Evolutionary conservation across 257 asterid species (phyloP), one percentile per base, ranked within the genome.

Genomic region (Forsythia suspensa): DNA sequence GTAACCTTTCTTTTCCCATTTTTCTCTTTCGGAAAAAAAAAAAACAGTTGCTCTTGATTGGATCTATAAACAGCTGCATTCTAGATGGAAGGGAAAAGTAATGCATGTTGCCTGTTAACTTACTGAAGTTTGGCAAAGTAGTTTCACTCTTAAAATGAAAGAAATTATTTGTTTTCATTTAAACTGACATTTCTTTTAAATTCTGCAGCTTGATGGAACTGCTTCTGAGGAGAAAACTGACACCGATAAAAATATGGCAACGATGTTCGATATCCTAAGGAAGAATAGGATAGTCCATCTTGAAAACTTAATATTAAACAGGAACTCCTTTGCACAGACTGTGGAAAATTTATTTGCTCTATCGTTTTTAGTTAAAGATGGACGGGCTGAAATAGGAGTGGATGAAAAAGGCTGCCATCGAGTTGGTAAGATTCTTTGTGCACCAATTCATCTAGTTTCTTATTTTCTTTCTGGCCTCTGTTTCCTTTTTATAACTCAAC

Each of bases 191-290:
- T 63, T 67, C 71, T 43, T 41, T 63, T 63, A 29, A 18, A 44
- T 71, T 44, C 57, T 65, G 80, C 92, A 95, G 98, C 92, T 95
- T 81, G 87, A 89, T 18, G 88, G 75, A 43, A 69, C 77, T 77
- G 86, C 76, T 42, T 57, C 73, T 52, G 84, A 91, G 77, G 95
- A 90, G 74, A 89, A 87, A 85, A 92, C 96, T 0, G 98, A 94
- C 72, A 96, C 99, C 4, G 97, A 96, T 78, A 91, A 90, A 86
- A 96, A 96, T 76, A 96, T 96, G 99, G 96, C 92, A n/a, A 85
- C 84, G 12, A 96, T 96, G 95, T 96, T 96, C 82, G 84, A 83
- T 78, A 87, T 96, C 72, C 77, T 96, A 81, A 88, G 89, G 84
- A 91, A 84, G 84, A 81, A 92, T 29, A 87, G 88, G 79, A 85